Evolutionary conservation across 139 green algal genomes (phyloP), one percentile per base, ranked within the genome.

Genomic region (Monoraphidium neglectum): DNA sequence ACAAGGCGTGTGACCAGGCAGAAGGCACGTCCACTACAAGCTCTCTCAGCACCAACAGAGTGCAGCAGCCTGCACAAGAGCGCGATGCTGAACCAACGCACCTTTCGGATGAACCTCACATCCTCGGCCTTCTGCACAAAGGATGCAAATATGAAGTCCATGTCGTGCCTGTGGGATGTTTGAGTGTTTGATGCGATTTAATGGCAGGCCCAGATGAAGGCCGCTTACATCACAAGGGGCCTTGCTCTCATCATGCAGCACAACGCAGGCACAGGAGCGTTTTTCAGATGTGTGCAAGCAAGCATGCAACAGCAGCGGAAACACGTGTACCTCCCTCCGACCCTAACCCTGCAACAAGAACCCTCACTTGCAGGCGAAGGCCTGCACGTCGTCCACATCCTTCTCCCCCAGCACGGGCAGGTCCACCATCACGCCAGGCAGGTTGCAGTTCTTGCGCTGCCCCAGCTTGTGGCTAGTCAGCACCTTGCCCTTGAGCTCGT

Each of bases 391-490:
- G 26, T 83, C 43, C 2, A 93, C 72, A 64, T 93, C 88, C 56
- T 93, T 87, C 35, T 80, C 70, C 30, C 77, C 87, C 77, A 93
- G 77, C 64, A 93, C 88, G 4, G 88, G 89, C 43, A 96, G 81
- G 81, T 96, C 88, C 21, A 94, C 88, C 32, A 90, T 74, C 4
- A 95, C 90, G 33, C 82, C 91, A 1, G 91, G 91, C 59, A 95
- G 80, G 82, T 95, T 95, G 83, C 88, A 89, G 78, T 96, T 96
- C 84, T 96, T 96, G 59, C 90, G 84, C 84, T 96, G 85, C 24
- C 83, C 86, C 65, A 91, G 80, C 51, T 76, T 84, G 73, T 90
- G 79, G 24, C 32, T 86, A 77, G 87, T 87, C 32, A 87, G 61
- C 8, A 84, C 77, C 0, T 35, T 36, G 4, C 81, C 86, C 68